Conservation (phyloP, 768 basidiomycete genomes). For the Gymnopilus junonius region DNA sequence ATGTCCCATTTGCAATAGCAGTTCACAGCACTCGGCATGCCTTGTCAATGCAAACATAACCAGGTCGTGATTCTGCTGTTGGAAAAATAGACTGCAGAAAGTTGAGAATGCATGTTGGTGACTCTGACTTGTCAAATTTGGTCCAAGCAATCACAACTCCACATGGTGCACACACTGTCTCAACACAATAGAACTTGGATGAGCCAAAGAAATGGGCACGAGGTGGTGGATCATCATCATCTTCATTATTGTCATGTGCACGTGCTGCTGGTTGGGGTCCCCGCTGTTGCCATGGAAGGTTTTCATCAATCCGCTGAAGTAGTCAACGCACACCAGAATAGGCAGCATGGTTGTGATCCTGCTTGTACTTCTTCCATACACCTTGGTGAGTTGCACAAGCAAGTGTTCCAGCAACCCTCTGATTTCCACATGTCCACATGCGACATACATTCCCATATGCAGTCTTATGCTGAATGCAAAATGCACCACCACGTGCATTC, state of each 20-base stretch:
- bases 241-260: slow-evolving; percentile 11
- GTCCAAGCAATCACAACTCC: slow-evolving; percentile 32
- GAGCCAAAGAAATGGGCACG: slow-evolving; percentile 21
- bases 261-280: not conserved
- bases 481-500: too few relatives aligned
- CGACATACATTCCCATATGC: too few relatives aligned
- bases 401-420: too few relatives aligned
- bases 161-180: slow-evolving; percentile 34
- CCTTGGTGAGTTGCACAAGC: too few relatives aligned
- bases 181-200: slow-evolving; percentile 29
- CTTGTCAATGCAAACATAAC: slow-evolving; percentile 31
- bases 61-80: slow-evolving; percentile 15
- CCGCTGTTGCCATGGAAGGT: not conserved
- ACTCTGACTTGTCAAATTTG: slow-evolving; percentile 33
- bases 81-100: slow-evolving; percentile 25
- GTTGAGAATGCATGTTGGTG: slow-evolving; percentile 23
- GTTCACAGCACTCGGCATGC: slow-evolving; percentile 20
- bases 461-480: too few relatives aligned
- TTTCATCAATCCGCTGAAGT: too few relatives aligned
- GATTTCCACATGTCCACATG: too few relatives aligned
- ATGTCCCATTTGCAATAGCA: slow-evolving; percentile 7
- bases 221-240: slow-evolving; percentile 16
- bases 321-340: too few relatives aligned
- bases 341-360: too few relatives aligned
- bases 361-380: too few relatives aligned